phyloP scores from a whole-genome alignment of 345 rosid species.

The Cardamine chenopodiifolia region DNA sequence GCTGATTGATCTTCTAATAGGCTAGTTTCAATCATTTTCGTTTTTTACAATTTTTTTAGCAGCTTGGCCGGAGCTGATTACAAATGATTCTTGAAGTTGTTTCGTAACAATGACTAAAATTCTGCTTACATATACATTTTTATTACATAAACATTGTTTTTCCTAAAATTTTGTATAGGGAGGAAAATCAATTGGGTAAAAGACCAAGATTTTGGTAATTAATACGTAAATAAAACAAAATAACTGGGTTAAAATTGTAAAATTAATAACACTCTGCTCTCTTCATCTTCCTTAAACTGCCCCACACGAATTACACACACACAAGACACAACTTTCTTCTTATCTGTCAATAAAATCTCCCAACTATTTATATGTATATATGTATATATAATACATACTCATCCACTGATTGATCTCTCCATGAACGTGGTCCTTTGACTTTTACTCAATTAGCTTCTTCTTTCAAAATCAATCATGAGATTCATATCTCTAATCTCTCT shows the following conservation, averaged over 20 bases:
- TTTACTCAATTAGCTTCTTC: not conserved
- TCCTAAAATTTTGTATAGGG: not conserved
- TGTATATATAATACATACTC: not conserved
- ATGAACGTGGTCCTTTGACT: constrained; percentile 36
- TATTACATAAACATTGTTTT: not conserved
- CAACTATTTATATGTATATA: too few relatives aligned
- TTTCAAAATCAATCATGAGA: constrained; percentile 35
- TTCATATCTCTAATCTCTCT: constrained; percentile 31
- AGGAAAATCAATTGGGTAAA: not conserved
- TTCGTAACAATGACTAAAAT: not conserved
- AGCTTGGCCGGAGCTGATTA: too few relatives aligned
- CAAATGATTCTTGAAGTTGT: too few relatives aligned
- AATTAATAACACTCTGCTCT: too few relatives aligned
- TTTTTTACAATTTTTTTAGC: too few relatives aligned
- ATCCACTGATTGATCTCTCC: constrained; percentile 4
- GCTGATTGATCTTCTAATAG: too few relatives aligned
- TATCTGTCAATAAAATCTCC: too few relatives aligned
- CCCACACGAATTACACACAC: too few relatives aligned
- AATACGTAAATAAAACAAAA: not conserved
- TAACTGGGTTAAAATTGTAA: too few relatives aligned
- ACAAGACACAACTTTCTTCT: too few relatives aligned
- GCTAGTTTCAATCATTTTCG: too few relatives aligned
- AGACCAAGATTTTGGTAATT: not conserved
- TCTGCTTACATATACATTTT: not conserved
- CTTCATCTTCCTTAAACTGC: too few relatives aligned